These are phyloP conservation scores for Nemania diffusa DNA, from an alignment of 2,329 filamentous ascomycete genomes.

Conservation along the genomic window DNA sequence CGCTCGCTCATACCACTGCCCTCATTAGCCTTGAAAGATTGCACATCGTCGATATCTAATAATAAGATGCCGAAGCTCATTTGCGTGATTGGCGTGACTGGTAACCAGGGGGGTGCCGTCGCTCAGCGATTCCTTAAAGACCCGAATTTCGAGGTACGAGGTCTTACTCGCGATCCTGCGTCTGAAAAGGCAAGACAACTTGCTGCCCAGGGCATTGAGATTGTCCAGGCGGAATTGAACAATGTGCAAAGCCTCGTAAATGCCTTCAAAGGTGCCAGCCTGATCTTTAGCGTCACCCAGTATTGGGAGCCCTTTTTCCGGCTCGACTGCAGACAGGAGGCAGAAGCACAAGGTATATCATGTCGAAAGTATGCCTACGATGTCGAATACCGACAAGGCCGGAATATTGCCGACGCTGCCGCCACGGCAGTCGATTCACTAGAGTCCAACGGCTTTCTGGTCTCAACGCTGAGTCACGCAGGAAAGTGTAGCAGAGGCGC, in stretches of 20 bases:
- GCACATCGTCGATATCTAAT: not conserved
- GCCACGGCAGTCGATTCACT: conserved; percentile 54
- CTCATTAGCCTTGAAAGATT: conserved; percentile 11
- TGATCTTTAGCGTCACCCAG: conserved; percentile 66
- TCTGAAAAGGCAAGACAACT: conserved; percentile 56
- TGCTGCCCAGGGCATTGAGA: conserved; percentile 55
- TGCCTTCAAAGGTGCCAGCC: conserved; percentile 58
- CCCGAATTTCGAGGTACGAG: conserved; percentile 57
- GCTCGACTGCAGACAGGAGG: conserved; percentile 54
- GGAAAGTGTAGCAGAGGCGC: conserved; percentile 57
- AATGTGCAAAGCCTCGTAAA: conserved; percentile 53
- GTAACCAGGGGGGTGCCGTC: conserved; percentile 61
- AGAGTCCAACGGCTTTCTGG: conserved; percentile 56
- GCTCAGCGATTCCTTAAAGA: conserved; percentile 56
- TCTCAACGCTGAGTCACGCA: conserved; percentile 63
- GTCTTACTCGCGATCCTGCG: conserved; percentile 57
- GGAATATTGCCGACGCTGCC: conserved; percentile 66
- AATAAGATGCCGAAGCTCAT: conserved; percentile 21
- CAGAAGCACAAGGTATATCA: conserved; percentile 52
- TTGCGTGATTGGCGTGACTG: conserved; percentile 28
- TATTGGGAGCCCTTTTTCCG: conserved; percentile 57
- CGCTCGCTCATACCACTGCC: conserved; percentile 6
- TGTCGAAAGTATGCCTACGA: conserved; percentile 59
- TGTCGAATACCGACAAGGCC: conserved; percentile 61
- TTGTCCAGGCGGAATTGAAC: conserved; percentile 57